Evolutionary conservation across 1,139 yeast species (phyloP).

Genomic region (Yamadazyma membranifaciens): DNA sequence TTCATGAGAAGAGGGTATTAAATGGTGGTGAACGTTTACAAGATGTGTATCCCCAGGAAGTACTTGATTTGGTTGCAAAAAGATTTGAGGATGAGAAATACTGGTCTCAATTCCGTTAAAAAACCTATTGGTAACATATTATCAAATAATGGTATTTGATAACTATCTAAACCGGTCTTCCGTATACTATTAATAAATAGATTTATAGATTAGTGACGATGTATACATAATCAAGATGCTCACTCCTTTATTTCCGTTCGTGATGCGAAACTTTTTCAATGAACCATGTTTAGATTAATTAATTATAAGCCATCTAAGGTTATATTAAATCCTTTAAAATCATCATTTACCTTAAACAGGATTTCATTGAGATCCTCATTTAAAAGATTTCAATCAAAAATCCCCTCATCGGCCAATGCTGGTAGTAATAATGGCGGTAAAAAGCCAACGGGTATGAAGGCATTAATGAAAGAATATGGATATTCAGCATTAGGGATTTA

Average conservation of each 20-base stretch:
- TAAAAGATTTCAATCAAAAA: conserved; percentile 20
- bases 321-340: conserved; percentile 1
- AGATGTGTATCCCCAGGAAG: conserved; percentile 64
- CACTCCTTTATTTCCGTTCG: too few species aligned
- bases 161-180: too few species aligned
- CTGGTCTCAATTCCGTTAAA: conserved; percentile 53
- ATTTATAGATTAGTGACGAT: too few species aligned
- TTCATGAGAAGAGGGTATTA: conserved; percentile 73
- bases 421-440: conserved; percentile 9
- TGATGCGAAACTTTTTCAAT: not conserved
- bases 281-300: conserved; percentile 3
- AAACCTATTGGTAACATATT: not conserved
- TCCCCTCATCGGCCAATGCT: conserved; percentile 13
- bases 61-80: conserved; percentile 54
- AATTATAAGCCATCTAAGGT: conserved; percentile 1
- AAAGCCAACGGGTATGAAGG: conserved; percentile 56
- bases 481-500: conserved; percentile 89
- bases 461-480: conserved; percentile 82
- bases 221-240: too few species aligned
- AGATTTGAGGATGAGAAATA: conserved; percentile 74
- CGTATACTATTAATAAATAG: too few species aligned
- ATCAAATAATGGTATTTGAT: too few species aligned
- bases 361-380: not conserved
- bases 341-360: not conserved
- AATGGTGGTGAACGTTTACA: conserved; percentile 59